Base-by-base conservation (phyloP, 441 rosid species). In the Eutrema salsugineum region DNA sequence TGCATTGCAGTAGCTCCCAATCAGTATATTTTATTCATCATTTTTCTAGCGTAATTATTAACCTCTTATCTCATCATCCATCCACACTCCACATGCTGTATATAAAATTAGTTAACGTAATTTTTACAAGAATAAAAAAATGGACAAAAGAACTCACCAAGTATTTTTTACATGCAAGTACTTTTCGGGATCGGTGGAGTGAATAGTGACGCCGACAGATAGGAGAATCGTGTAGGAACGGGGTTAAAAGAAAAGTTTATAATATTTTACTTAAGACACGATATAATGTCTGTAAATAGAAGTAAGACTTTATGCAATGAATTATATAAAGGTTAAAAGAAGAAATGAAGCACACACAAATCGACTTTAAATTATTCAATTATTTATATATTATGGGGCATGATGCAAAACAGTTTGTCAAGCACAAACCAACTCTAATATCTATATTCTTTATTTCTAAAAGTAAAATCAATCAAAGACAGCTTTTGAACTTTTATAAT, bases 1-100 rank as follows among this genome's bases (percentile, higher is more conserved):
- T n/a, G 22, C 24, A 24, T 38, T 15, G 27, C 70, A 50, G 49
- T 50, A 65, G 70, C 70, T 38, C 44, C 49, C 61, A 66, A 66
- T 66, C 61, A 66, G 50, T 66, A 10, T 22, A 49, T 20, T 49
- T 19, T 30, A 19, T 63, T 32, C 60, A 11, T 32, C 4, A 2
- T 46, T 17, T 17, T 28, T 30, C 27, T 32, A 17, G 28, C 15
- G 32, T 27, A 27, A 2, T n/a, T 42, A 42, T 46, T 30, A 43
- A 15, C 46, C 14, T 44, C 30, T 30, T 16, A 27, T 43, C 47
- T 22, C 48, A 22, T 27, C 19, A 22, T 43, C 19, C 35, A 20
- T 5, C 7, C 8, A 14, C 46, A 40, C 12, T 39, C 2, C 44
- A 14, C 44, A 42, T n/a, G 11, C 42, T 24, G 12, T 14, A 5